Evolutionary conservation across 441 rosid species (phyloP), one percentile per base, ranked within the genome.

Genomic region (Erodium texanum): DNA sequence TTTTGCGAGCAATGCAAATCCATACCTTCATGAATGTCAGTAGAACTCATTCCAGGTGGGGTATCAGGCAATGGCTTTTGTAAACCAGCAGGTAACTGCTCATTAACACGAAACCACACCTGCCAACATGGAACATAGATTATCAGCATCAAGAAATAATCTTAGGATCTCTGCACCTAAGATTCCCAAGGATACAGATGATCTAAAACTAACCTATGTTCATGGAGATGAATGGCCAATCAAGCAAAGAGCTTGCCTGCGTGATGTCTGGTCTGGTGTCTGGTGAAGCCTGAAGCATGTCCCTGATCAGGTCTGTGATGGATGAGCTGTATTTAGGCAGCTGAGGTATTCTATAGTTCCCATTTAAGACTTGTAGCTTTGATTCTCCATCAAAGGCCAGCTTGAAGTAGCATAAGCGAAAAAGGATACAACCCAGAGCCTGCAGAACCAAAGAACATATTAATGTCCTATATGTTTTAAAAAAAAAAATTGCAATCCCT

Each of bases 371-470:
- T 75, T 93, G 99, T 10, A 93, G 83, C 83, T 93, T 91, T 65
- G 99, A 93, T 78, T 91, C 99, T 68, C 96, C 97, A 78, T 93
- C 99, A 76, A 93, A 91, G 27, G 99, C 99, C 78, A 80, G 87
- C 82, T 85, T 89, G 81, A 93, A 85, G 82, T 87, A 91, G 82
- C 96, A 87, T 74, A 93, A 85, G 64, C 99, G 88, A 68, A 88
- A 93, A 62, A 93, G 87, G 62, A 93, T 92, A 82, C 99, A 93
- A 34, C 97, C 99, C 74, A 93, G 96, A 68, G 99, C 97, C 97
- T 91, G 79, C 29, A 73, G 70, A 69, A 22, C 24, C 34, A 72
- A 66, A 72, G 19, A 43, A 41, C 36, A 73, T 50, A 48, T 62
- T 77, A 67, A 73, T 58, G 9, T 22, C 7, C 27, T 58, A 58